Evolutionary conservation across 1,284 basidiomycete genomes (phyloP).

Genomic region (Ceratobasidium sp.): DNA sequence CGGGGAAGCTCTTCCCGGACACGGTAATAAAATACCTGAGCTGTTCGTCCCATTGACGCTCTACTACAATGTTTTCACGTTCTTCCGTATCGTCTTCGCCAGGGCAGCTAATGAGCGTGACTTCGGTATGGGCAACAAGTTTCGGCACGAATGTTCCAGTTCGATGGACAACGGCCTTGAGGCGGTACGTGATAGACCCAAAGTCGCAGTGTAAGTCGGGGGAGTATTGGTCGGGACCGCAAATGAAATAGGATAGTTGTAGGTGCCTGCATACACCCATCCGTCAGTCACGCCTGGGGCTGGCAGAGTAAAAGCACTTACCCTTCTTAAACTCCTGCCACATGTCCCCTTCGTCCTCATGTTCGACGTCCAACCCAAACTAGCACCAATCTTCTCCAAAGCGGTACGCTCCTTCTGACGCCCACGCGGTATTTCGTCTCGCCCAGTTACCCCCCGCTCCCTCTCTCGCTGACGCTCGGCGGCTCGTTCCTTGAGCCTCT

Average conservation of each 20-base stretch:
- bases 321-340: slow-evolving; percentile 95
- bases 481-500: neutral
- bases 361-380: slow-evolving; percentile 54
- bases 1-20: slow-evolving; percentile 79
- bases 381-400: slow-evolving; percentile 50
- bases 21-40: slow-evolving; percentile 79
- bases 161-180: slow-evolving; percentile 84
- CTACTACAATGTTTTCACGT: slow-evolving; percentile 81
- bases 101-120: slow-evolving; percentile 72
- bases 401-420: slow-evolving; percentile 35
- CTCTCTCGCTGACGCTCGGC: slow-evolving; percentile 6
- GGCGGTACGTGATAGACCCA: slow-evolving; percentile 79
- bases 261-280: slow-evolving; percentile 65
- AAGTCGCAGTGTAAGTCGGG: slow-evolving; percentile 79
- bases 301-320: slow-evolving; percentile 48
- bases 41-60: slow-evolving; percentile 91
- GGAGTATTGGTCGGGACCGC: slow-evolving; percentile 82
- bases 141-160: slow-evolving; percentile 83
- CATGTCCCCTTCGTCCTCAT: slow-evolving; percentile 55
- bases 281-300: slow-evolving; percentile 15
- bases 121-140: slow-evolving; percentile 72
- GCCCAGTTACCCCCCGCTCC: slow-evolving; percentile 41
- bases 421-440: slow-evolving; percentile 39
- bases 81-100: slow-evolving; percentile 81
- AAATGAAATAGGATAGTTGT: slow-evolving; percentile 94